Conservation (phyloP, 345 rosid genomes). For the Corchorus olitorius region DNA sequence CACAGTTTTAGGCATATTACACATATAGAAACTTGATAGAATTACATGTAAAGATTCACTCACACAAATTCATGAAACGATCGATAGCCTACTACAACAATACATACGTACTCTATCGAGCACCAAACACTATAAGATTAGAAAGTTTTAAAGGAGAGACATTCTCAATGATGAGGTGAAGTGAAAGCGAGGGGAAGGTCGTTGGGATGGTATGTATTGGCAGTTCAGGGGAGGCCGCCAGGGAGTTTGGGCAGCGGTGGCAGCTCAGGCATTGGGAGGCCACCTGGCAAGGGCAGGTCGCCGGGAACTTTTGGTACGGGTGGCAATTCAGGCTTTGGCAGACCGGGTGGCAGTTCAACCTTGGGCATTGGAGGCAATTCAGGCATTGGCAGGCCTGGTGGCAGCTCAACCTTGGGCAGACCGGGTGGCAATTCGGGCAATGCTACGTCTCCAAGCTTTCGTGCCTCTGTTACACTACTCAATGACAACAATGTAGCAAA, state of each 20-base stretch:
- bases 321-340: background rate
- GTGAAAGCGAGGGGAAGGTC: background rate
- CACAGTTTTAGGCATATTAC: background rate
- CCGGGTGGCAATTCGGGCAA: background rate
- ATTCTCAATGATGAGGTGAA: too few species aligned
- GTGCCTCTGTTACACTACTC: background rate
- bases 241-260: background rate
- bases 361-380: background rate
- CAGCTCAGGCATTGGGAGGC: background rate
- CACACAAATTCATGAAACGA: background rate
- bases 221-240: too few species aligned
- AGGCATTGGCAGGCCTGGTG: constrained; percentile 10
- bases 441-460: background rate
- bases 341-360: background rate
- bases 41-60: background rate
- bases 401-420: background rate
- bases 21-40: background rate
- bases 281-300: background rate
- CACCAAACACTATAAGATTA: background rate
- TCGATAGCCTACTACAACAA: background rate
- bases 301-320: background rate
- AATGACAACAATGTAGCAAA: background rate
- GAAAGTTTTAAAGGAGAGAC: background rate
- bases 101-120: background rate
- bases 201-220: background rate